Evolutionary conservation across 257 asterid species (phyloP).

Genomic region (Capsicum rhomboideum): DNA sequence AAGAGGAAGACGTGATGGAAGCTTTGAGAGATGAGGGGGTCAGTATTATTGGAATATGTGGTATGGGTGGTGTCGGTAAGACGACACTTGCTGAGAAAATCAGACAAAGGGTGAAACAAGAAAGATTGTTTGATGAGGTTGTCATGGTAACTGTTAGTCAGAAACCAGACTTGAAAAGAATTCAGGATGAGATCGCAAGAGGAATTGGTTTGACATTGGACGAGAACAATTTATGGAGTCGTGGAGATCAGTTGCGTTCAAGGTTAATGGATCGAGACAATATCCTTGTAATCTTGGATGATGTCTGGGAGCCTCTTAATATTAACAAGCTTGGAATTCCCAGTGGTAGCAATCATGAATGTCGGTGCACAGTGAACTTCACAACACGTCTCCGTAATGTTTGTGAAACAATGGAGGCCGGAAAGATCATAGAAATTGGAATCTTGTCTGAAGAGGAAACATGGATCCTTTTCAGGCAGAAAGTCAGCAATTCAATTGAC

Average conservation of each 20-base stretch:
- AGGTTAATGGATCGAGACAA: not conserved
- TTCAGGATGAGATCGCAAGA: not conserved
- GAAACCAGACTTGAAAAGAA: not conserved
- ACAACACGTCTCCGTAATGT: constrained; percentile 2
- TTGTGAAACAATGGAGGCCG: not conserved
- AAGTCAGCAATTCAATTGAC: constrained; percentile 1
- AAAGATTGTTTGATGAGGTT: not conserved
- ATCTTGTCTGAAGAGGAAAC: constrained; percentile 13
- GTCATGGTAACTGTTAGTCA: not conserved
- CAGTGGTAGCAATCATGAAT: not conserved
- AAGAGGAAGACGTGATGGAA: not conserved
- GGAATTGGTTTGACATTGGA: not conserved
- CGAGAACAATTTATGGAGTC: not conserved
- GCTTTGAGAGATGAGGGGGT: not conserved
- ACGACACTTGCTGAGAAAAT: constrained; percentile 7
- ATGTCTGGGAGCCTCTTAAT: constrained; percentile 13
- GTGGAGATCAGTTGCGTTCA: not conserved
- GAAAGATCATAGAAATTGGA: not conserved
- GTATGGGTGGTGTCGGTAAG: constrained; percentile 19
- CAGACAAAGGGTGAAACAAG: not conserved
- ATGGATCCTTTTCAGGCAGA: constrained; percentile 12
- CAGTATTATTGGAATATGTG: constrained; percentile 8
- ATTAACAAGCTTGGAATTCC: constrained; percentile 13
- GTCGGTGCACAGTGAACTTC: constrained; percentile 12
- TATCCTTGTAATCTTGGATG: constrained; percentile 18